These are phyloP conservation scores for Trametes polyzona DNA, from an alignment of 1,284 basidiomycete genomes.

Conservation along the genomic window DNA sequence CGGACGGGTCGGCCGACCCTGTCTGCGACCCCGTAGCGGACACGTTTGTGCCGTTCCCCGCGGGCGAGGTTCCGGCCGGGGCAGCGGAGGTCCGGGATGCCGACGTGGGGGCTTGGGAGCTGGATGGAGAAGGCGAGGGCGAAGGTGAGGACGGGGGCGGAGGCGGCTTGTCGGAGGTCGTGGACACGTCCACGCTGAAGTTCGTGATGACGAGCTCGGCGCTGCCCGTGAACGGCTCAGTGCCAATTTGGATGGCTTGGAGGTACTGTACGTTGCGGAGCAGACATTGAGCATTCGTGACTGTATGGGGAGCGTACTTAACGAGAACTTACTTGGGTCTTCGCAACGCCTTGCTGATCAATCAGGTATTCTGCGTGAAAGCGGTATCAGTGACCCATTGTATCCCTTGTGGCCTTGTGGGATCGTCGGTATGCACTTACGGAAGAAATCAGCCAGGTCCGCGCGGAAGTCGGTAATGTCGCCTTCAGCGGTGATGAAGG, in stretches of 20 bases:
- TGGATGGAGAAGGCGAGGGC: neutral
- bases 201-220: conserved; percentile 32
- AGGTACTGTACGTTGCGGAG: conserved; percentile 46
- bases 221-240: conserved; percentile 71
- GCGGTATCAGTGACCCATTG: neutral
- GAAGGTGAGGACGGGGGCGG: neutral
- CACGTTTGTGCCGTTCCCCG: no score
- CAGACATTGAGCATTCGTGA: no score
- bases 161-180: neutral
- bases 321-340: conserved; percentile 28
- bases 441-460: conserved; percentile 59
- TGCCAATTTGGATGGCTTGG: conserved; percentile 65
- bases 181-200: conserved; percentile 36
- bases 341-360: conserved; percentile 32
- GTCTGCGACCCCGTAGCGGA: neutral
- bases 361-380: conserved; percentile 32
- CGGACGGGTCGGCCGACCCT: neutral
- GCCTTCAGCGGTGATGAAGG: conserved; percentile 54
- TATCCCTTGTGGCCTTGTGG: neutral
- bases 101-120: neutral
- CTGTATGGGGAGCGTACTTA: neutral
- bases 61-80: neutral
- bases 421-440: conserved; percentile 36
- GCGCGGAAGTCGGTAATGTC: conserved; percentile 56
- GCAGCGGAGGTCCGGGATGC: neutral